Evolutionary conservation across 2,329 filamentous ascomycete species (phyloP).

Genomic region (Ascochyta clinopodiicola): DNA sequence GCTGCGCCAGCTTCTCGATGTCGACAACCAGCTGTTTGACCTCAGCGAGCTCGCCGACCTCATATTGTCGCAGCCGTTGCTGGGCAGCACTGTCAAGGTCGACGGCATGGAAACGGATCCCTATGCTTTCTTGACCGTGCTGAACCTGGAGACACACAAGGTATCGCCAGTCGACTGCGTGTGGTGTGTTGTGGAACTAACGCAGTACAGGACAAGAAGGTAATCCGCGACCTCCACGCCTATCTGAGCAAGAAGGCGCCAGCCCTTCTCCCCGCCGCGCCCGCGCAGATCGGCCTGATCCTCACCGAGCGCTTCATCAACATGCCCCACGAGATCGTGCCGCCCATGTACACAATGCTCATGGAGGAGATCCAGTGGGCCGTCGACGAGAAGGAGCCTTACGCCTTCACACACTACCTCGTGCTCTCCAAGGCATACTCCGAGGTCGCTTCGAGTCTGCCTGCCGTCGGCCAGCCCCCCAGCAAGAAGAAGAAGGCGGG

Average conservation of each 20-base stretch:
- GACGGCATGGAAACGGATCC: conserved; percentile 92
- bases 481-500: conserved; percentile 54
- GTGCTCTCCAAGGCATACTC: conserved; percentile 91
- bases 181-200: not conserved
- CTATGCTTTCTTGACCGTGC: conserved; percentile 87
- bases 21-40: conserved; percentile 84
- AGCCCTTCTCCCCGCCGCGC: conserved; percentile 46
- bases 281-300: conserved; percentile 75
- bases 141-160: conserved; percentile 81
- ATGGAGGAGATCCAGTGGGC: conserved; percentile 89
- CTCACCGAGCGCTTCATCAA: conserved; percentile 96
- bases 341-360: conserved; percentile 94
- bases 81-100: conserved; percentile 97
- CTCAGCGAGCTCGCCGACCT: conserved; percentile 85
- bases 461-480: conserved; percentile 53
- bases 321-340: conserved; percentile 90
- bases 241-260: conserved; percentile 67
- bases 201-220: conserved; percentile 65
- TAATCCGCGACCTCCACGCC: conserved; percentile 71
- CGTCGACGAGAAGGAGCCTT: conserved; percentile 88
- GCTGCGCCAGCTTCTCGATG: conserved; percentile 88
- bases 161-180: conserved; percentile 39
- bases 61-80: conserved; percentile 82
- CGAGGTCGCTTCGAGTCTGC: conserved; percentile 82
- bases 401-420: conserved; percentile 91